A percentile compares a stretch with the other conserved stretches of the same genome.
phyloP scores from a whole-genome alignment of 148 eudicot species.

The Camellia granthamiana region DNA sequence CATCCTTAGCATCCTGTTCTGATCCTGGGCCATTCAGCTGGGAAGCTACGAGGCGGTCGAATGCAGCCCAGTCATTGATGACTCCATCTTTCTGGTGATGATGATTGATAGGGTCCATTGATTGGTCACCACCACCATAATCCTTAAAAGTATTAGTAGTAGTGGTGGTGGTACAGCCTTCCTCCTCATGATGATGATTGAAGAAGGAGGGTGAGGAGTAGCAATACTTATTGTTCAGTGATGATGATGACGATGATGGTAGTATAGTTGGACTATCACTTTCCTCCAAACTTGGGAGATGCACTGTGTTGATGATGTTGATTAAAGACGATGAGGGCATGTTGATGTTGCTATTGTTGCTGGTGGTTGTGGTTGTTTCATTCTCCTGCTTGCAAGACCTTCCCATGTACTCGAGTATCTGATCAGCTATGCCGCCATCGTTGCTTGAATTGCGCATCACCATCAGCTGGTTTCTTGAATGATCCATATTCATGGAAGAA shows the following conservation, averaged over 20 bases:
- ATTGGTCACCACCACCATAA: neutral
- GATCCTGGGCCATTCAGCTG: slow-evolving; percentile 47
- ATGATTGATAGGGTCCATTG: neutral
- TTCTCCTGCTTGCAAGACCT: slow-evolving; percentile 36
- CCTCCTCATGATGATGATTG: neutral
- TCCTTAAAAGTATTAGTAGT: neutral
- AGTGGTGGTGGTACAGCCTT: too few species aligned
- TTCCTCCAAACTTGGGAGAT: slow-evolving; percentile 39
- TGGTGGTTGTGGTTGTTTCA: neutral
- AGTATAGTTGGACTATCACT: neutral
- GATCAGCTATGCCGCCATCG: slow-evolving; percentile 29
- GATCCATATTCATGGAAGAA: neutral
- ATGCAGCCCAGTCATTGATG: slow-evolving; percentile 38
- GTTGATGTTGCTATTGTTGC: neutral
- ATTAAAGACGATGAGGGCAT: neutral
- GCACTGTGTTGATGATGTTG: slow-evolving; percentile 11
- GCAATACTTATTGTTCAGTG: neutral
- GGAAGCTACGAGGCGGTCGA: slow-evolving; percentile 52
- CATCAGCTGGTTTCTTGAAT: neutral
- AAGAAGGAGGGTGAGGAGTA: neutral
- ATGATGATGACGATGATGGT: neutral
- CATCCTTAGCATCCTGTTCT: neutral
- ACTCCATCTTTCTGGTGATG: neutral
- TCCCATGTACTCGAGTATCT: slow-evolving; percentile 48
- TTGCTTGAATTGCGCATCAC: neutral